Percentiles rank a stretch among this genome's conserved stretches.
These are phyloP conservation scores for Colletotrichum salicis DNA, from an alignment of 2,329 filamentous ascomycete species.

Conservation along the genomic window DNA sequence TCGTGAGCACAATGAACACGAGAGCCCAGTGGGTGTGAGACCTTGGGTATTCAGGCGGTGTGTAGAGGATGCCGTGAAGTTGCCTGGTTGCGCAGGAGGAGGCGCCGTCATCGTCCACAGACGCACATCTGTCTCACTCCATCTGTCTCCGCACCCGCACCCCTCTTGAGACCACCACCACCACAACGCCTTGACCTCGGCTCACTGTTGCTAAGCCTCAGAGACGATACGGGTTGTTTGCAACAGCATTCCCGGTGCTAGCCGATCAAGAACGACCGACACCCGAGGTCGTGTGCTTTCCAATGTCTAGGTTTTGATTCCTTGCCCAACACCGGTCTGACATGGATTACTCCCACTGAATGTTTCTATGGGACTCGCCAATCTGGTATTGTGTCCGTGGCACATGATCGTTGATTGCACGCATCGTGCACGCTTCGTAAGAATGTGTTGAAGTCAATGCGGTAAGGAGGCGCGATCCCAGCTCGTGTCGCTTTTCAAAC, in stretches of 20 bases:
- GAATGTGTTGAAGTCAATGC: not conserved
- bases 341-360: not conserved
- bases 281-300: not conserved
- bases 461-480: not conserved
- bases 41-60: conserved; percentile 1
- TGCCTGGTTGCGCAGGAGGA: not conserved
- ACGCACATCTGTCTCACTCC: conserved; percentile 22
- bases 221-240: not conserved
- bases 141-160: not conserved
- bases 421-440: not conserved
- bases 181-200: conserved; percentile 2
- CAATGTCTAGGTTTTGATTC: not conserved
- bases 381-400: not conserved
- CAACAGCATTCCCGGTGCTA: not conserved
- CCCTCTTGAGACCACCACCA: not conserved
- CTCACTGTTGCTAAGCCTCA: not conserved
- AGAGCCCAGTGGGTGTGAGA: not conserved
- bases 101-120: conserved; percentile 6
- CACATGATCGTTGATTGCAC: not conserved
- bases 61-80: not conserved
- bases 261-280: not conserved
- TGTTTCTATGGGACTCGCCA: not conserved
- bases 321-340: not conserved
- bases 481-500: conserved; percentile 2
- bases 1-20: not conserved